Percentiles rank a stretch among this genome's conserved stretches.
Conservation (phyloP, 163 green algal genomes). For the Scenedesmus sp. region DNA sequence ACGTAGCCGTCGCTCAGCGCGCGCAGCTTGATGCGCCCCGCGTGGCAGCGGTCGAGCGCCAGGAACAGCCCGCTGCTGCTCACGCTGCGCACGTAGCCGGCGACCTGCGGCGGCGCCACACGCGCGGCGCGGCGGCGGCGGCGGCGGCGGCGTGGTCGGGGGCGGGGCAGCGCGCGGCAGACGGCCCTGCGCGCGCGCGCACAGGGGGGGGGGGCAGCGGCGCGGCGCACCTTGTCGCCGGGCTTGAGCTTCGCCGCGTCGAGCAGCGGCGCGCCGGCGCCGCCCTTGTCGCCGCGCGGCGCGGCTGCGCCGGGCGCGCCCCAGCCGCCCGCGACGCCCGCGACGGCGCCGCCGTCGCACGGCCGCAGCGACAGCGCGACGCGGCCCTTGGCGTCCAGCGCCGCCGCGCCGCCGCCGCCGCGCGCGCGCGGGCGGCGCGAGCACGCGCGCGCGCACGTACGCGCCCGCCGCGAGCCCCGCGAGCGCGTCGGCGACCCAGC, state of each 20-base stretch:
- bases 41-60: constrained; percentile 60
- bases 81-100: constrained; percentile 76
- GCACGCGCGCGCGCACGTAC: constrained; percentile 65
- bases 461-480: constrained; percentile 57
- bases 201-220: no score
- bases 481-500: constrained; percentile 71
- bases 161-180: no score
- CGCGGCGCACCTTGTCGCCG: constrained; percentile 15
- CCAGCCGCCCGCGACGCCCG: constrained; percentile 1
- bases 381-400: constrained; percentile 22
- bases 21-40: constrained; percentile 79
- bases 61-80: constrained; percentile 78
- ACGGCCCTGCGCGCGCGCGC: no score
- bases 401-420: neutral
- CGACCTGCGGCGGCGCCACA: no score
- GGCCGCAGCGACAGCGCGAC: constrained; percentile 63
- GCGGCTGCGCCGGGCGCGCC: no score
- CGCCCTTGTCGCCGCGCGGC: no score
- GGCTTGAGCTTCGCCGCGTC: constrained; percentile 17
- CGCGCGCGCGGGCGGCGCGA: constrained; percentile 17
- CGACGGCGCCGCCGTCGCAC: constrained; percentile 52
- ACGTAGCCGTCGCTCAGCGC: constrained; percentile 89
- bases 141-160: no score
- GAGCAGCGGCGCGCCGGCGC: no score
- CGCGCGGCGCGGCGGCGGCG: no score